phyloP scores from a whole-genome alignment of 768 basidiomycete genomes.

The Tricholoma terreum region DNA sequence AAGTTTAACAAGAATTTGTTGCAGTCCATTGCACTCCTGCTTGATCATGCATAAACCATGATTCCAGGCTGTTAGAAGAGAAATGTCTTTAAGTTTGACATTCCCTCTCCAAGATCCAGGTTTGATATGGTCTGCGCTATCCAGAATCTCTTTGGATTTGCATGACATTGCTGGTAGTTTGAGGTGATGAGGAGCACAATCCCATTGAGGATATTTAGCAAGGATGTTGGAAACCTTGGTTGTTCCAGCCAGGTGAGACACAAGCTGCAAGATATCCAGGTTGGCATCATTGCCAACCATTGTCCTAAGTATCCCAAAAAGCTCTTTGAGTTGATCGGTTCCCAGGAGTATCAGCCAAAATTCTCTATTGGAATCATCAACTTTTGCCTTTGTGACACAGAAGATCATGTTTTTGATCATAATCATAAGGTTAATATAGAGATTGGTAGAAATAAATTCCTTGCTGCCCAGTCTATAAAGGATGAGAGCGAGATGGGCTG shows the following conservation, averaged over 20 bases:
- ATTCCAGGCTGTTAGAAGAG: slow-evolving; percentile 28
- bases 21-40: slow-evolving; percentile 9
- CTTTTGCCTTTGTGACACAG: slow-evolving; percentile 35
- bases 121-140: slow-evolving; percentile 31
- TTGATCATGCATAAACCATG: slow-evolving; percentile 18
- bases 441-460: slow-evolving; percentile 8
- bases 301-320: slow-evolving; percentile 34
- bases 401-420: slow-evolving; percentile 38
- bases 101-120: slow-evolving; percentile 33
- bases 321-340: slow-evolving; percentile 32
- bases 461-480: not conserved
- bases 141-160: slow-evolving; percentile 17
- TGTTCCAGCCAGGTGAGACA: slow-evolving; percentile 22
- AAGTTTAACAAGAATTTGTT: not conserved
- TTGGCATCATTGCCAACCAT: slow-evolving; percentile 33
- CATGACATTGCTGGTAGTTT: slow-evolving; percentile 26
- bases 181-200: slow-evolving; percentile 29
- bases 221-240: slow-evolving; percentile 33
- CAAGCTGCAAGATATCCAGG: slow-evolving; percentile 23
- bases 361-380: slow-evolving; percentile 25
- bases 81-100: slow-evolving; percentile 21
- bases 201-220: slow-evolving; percentile 35
- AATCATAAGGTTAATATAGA: too few relatives aligned
- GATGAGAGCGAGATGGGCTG: slow-evolving; percentile 21
- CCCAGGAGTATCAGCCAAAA: slow-evolving; percentile 36